Evolutionary conservation across 192 early-diverging fungal species (phyloP).

Genomic region (Coemansia sp.): DNA sequence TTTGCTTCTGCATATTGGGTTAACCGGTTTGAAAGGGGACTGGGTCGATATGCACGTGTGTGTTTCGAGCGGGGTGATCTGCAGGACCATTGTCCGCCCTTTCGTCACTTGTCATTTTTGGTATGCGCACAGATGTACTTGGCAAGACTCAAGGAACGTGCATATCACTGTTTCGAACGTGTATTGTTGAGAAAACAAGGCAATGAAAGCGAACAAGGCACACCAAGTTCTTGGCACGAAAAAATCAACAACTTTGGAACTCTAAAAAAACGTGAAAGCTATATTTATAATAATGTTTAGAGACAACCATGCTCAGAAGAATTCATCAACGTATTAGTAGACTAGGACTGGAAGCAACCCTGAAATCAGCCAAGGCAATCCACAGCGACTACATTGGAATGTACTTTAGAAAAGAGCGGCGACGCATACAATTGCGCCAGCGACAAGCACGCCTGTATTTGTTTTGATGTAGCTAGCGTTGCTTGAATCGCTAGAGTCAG

Average conservation of each 20-base stretch:
- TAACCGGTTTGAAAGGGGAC: background rate
- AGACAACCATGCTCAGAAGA: background rate
- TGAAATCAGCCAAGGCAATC: background rate
- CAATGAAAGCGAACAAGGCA: background rate
- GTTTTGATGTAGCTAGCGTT: background rate
- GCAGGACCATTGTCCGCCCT: background rate
- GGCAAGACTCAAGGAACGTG: background rate
- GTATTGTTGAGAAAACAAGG: background rate
- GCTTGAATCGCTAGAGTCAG: background rate
- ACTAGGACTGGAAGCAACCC: background rate
- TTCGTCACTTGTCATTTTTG: background rate
- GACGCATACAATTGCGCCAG: background rate
- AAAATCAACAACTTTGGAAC: background rate
- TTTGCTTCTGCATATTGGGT: background rate
- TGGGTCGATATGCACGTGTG: background rate
- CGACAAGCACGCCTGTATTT: background rate
- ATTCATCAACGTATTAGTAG: background rate
- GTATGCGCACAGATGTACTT: background rate
- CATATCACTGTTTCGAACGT: background rate
- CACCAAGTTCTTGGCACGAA: background rate
- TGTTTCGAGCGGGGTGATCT: background rate
- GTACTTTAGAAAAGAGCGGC: background rate
- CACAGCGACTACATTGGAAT: background rate
- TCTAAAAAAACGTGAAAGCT: background rate
- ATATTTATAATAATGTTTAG: background rate